Conservation (phyloP, 2,329 filamentous ascomycete species). For the Colletotrichum echinochloae region DNA sequence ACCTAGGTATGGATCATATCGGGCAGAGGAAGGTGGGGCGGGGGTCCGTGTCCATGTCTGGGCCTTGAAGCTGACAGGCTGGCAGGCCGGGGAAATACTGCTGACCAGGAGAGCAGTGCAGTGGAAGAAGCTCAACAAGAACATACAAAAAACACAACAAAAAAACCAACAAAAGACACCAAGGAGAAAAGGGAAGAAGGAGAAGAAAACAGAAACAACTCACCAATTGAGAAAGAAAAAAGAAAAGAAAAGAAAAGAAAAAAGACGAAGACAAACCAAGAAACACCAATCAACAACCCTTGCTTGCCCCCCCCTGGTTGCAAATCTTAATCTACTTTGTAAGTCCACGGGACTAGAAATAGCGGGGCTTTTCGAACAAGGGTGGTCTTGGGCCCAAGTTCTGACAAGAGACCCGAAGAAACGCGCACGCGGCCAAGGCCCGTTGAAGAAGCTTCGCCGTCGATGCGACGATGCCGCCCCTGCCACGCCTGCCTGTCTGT, state of each 20-base stretch:
- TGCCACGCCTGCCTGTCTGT: neutral
- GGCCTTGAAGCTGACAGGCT: neutral
- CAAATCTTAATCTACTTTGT: constrained; percentile 36
- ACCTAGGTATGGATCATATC: neutral
- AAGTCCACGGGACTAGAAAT: constrained; percentile 20
- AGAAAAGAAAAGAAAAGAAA: neutral
- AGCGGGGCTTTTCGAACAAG: constrained; percentile 1
- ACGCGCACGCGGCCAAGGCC: neutral
- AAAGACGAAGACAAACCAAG: neutral
- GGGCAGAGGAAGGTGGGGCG: neutral
- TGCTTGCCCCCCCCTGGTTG: neutral
- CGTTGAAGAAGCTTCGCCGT: neutral
- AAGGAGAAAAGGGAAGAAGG: neutral
- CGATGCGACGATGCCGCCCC: neutral
- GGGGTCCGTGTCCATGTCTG: neutral
- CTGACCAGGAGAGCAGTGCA: neutral
- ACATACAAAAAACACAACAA: neutral
- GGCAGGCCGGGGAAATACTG: neutral
- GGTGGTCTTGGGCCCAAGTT: constrained; percentile 4
- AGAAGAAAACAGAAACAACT: neutral
- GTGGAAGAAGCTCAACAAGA: neutral
- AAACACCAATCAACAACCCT: neutral
- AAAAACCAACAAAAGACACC: neutral
- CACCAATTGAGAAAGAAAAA: neutral
- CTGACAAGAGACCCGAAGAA: neutral